These are phyloP conservation scores for Aspergillus incahuasiensis DNA, from an alignment of 495 filamentous ascomycete species.

Conservation along the genomic window DNA sequence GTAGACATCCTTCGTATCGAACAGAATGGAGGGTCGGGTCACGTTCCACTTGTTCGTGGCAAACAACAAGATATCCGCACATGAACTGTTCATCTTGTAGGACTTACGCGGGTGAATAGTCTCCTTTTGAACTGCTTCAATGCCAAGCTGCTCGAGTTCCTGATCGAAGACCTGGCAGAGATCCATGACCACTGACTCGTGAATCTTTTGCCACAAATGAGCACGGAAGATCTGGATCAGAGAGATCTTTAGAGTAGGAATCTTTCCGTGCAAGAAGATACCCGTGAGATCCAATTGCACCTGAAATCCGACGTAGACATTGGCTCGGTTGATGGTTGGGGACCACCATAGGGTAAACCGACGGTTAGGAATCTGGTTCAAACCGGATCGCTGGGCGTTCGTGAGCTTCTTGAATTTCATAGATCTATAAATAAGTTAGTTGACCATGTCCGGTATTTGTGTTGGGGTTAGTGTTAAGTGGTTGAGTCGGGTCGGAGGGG, in stretches of 20 bases:
- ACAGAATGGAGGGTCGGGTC: conserved; percentile 84
- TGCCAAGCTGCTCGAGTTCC: conserved; percentile 90
- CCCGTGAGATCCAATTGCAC: conserved; percentile 97
- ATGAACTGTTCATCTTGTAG: conserved; percentile 99
- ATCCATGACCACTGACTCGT: conserved; percentile 99
- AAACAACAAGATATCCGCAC: conserved; percentile 96
- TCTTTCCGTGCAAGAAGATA: conserved; percentile 99
- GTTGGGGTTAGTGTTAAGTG: not conserved
- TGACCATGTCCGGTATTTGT: no score
- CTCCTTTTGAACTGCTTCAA: conserved; percentile 99
- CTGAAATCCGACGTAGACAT: conserved; percentile 85
- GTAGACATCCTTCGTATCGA: conserved; percentile 95
- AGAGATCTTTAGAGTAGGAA: conserved; percentile 97
- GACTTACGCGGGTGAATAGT: conserved; percentile 99
- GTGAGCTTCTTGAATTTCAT: conserved; percentile 99
- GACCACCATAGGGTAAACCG: conserved; percentile 99
- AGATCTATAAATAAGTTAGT: conserved; percentile 16
- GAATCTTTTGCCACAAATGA: conserved; percentile 99
- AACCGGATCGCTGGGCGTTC: conserved; percentile 95
- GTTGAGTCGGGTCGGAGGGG: not conserved
- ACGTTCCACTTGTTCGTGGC: conserved; percentile 99
- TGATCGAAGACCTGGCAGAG: conserved; percentile 99
- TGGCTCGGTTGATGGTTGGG: conserved; percentile 62
- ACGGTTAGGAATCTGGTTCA: conserved; percentile 99
- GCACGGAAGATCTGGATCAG: conserved; percentile 99